Percentiles rank a stretch among this genome's conserved stretches.
Conservation (phyloP, 208 protist species). For the Acanthamoeba divionensis region DNA sequence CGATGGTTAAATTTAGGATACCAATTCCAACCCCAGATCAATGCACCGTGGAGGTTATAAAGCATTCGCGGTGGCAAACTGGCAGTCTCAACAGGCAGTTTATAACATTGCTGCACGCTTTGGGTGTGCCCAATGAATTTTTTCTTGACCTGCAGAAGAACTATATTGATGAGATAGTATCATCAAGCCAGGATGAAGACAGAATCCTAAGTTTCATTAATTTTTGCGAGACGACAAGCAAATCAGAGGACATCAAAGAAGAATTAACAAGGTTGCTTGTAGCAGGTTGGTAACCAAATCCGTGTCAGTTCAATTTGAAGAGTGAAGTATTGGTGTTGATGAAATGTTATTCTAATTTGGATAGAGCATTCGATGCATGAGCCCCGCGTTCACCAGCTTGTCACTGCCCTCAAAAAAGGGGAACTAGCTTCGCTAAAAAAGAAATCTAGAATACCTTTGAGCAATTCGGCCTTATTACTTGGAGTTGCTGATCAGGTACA, state of each 20-base stretch:
- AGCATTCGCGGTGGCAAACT: background rate
- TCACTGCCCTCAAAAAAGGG: background rate
- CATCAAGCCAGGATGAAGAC: too few relatives aligned
- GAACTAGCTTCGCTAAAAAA: background rate
- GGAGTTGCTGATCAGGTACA: background rate
- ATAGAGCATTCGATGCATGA: background rate
- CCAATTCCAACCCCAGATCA: background rate
- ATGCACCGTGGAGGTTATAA: background rate
- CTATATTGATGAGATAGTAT: too few relatives aligned
- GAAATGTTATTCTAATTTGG: too few relatives aligned
- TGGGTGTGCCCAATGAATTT: background rate
- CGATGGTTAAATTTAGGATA: slow-evolving; percentile 27
- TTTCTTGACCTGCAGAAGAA: slow-evolving; percentile 4
- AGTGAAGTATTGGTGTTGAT: too few relatives aligned
- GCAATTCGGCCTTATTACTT: background rate
- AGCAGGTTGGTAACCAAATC: too few relatives aligned
- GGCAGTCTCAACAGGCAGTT: slow-evolving; percentile 2
- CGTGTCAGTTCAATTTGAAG: too few relatives aligned
- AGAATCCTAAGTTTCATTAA: too few relatives aligned
- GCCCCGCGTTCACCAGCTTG: background rate
- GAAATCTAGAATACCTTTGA: background rate
- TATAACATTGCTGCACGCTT: background rate
- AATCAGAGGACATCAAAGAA: too few relatives aligned
- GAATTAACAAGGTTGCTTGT: too few relatives aligned
- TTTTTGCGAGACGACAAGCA: too few relatives aligned